A percentile compares a stretch with the other conserved stretches of the same genome.
Evolutionary conservation across 257 asterid genomes (phyloP).

Genomic region (Nicotiana tabacum): DNA sequence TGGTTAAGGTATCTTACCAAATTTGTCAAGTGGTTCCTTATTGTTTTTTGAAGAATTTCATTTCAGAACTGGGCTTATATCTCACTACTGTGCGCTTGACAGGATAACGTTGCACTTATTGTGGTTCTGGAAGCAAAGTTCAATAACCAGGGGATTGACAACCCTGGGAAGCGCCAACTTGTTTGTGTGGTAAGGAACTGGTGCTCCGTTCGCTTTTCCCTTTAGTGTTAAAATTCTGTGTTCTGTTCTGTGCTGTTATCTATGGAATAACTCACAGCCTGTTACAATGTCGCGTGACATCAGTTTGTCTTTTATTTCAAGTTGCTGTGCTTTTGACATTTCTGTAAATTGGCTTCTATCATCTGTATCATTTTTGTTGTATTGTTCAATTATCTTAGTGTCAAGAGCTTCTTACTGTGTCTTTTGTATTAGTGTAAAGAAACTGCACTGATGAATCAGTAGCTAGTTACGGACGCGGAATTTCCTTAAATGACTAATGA

Average conservation of each 20-base stretch:
- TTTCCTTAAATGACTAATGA: background rate
- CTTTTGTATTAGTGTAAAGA: background rate
- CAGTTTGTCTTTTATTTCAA: background rate
- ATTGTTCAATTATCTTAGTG: background rate
- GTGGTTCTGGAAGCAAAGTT: constrained; percentile 93
- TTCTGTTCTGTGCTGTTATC: background rate
- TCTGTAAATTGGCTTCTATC: background rate
- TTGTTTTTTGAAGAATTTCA: background rate
- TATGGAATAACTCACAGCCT: background rate
- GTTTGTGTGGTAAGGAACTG: constrained; percentile 81
- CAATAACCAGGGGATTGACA: constrained; percentile 68
- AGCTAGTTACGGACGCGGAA: background rate
- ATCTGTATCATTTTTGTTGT: background rate
- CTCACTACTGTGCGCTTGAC: constrained; percentile 6
- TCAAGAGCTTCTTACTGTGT: background rate
- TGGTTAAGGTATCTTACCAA: constrained; percentile 62
- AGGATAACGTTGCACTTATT: constrained; percentile 93
- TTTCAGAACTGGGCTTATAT: background rate
- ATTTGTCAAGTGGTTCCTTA: background rate
- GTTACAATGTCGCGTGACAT: background rate
- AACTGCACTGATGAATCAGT: background rate
- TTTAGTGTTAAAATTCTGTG: background rate
- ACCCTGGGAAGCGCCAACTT: constrained; percentile 87
- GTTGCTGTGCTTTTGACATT: background rate
- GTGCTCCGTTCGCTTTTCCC: background rate